These are phyloP conservation scores for Pseudopithomyces chartarum DNA, from an alignment of 2,329 filamentous ascomycete genomes.

Conservation along the genomic window DNA sequence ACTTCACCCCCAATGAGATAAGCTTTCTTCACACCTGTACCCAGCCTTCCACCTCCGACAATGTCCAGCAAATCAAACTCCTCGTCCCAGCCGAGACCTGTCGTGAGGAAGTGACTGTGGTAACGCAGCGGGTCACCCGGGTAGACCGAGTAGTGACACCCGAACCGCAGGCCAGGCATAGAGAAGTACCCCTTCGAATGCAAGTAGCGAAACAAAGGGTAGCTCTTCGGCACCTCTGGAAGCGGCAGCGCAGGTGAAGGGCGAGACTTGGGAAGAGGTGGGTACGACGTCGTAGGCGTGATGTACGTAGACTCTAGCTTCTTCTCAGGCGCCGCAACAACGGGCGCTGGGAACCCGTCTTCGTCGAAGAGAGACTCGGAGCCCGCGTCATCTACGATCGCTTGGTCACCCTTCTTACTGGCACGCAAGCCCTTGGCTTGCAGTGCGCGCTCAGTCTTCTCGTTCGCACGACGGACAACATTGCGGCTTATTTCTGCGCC, in stretches of 20 bases:
- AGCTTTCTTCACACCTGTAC: conserved; percentile 95
- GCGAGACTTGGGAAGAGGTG: conserved; percentile 34
- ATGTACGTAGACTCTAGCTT: conserved; percentile 40
- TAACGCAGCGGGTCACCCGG: conserved; percentile 93
- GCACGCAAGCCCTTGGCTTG: conserved; percentile 51
- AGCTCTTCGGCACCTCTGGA: conserved; percentile 51
- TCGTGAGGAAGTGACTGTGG: conserved; percentile 91
- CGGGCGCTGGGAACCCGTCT: conserved; percentile 14
- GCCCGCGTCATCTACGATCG: not conserved
- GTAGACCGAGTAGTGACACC: conserved; percentile 92
- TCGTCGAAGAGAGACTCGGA: conserved; percentile 32
- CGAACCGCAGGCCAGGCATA: conserved; percentile 90
- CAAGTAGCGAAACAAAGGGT: conserved; percentile 79
- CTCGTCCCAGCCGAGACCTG: conserved; percentile 85
- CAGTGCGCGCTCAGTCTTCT: conserved; percentile 55
- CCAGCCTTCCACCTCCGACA: conserved; percentile 82
- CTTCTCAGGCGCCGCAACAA: conserved; percentile 13
- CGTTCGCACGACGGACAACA: conserved; percentile 54
- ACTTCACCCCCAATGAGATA: conserved; percentile 79
- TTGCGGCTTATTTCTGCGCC: conserved; percentile 56
- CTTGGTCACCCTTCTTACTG: conserved; percentile 10
- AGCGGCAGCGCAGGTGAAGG: conserved; percentile 27
- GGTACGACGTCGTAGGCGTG: conserved; percentile 54
- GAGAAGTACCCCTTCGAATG: conserved; percentile 82
- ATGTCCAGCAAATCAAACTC: conserved; percentile 83